Evolutionary conservation across 2,329 filamentous ascomycete genomes (phyloP), one percentile per base, ranked within the genome.

Genomic region (Colletotrichum musae): DNA sequence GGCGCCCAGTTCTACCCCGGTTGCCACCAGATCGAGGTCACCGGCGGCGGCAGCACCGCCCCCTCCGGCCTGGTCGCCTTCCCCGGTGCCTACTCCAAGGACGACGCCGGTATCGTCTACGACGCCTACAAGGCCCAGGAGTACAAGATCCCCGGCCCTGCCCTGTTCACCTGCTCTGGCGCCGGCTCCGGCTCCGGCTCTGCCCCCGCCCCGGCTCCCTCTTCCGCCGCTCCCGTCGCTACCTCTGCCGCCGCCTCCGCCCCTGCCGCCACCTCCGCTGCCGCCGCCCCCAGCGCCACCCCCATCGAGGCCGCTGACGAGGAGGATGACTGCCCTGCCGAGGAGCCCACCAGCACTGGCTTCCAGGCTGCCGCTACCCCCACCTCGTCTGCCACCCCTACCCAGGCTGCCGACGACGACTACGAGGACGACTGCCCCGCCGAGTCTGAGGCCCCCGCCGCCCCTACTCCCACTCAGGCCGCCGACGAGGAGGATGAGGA

Each of bases 1-100:
- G 85, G 85, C 15, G 84, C 83, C 2, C 85, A 87, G 73, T 83
- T 86, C 75, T 87, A 87, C 72, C 85, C 85, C 0, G 83, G 84
- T n/a, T 87, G 85, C 76, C 85, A 86, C 74, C 85, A 87, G 75
- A 77, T 87, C 10, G 79, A 85, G 72, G 82, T 87, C 36, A 83
- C 81, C 1, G 83, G 84, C 15, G 78, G 80, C 56, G 84, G 84
- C 21, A 80, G 74, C 45, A 81, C 79, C 3, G 78, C 74, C 3
- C 81, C 81, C 2, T 72, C 77, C 15, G 74, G 72, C 56, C 74
- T 83, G 41, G 85, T 87, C 21, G 72, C 80, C 1, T 86, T 87
- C 76, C 85, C 85, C 1, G 85, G 85, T 15, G 84, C 83, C 2
- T 87, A 87, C 72, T 81, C 81, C 74, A 75, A 73, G 5, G 77